Base-by-base conservation (phyloP, 1,284 basidiomycete species). In the Puccinia novopanici region DNA sequence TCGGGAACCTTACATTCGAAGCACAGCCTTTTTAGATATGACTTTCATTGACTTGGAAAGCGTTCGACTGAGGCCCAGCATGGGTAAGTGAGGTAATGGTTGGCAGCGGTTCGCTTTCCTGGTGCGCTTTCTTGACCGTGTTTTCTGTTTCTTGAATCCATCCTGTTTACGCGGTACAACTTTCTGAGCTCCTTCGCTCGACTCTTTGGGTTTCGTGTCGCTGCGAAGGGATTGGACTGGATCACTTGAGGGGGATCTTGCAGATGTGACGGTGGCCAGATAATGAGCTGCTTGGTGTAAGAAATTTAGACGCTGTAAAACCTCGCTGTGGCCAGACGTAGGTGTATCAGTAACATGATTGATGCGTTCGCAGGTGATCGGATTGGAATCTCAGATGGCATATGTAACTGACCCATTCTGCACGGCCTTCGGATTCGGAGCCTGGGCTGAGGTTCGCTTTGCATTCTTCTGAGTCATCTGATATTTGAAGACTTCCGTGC, bases 231-330 rank as follows among this genome's bases (percentile, higher is more conserved):
- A 37, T 67, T 9, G n/a, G n/a, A 34, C 34, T 34, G 22, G 8
- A 27, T 24, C 37, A 15, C n/a, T 40, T 50, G 42, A 34, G 34
- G 34, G 34, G 34, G 42, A 30, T 52, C 45, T 24, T 40, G 17
- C 2, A 30, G 45, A 48, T n/a, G 75, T 65, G 2, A 42, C 61
- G 0, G 61, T 76, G 27, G 75, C 75, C 19, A 76, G 24, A 67
- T 76, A 76, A 67, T 76, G 40, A 24, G 75, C 75, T 15, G 75
- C 75, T 54, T 76, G 75, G 48, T 76, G 75, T 17, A 76, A 40
- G 67, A 61, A 76, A 42, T 76, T 76, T 13, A 76, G 40, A 24
- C 75, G 59, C 61, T 76, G 75, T 10, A 76, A 61, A 13, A 76
- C 75, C 24, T 76, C 75, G 30, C 75, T 76, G n/a, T 54, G 4